phyloP scores from a whole-genome alignment of 179 eudicot species.

The Heliamphora ciliata region DNA sequence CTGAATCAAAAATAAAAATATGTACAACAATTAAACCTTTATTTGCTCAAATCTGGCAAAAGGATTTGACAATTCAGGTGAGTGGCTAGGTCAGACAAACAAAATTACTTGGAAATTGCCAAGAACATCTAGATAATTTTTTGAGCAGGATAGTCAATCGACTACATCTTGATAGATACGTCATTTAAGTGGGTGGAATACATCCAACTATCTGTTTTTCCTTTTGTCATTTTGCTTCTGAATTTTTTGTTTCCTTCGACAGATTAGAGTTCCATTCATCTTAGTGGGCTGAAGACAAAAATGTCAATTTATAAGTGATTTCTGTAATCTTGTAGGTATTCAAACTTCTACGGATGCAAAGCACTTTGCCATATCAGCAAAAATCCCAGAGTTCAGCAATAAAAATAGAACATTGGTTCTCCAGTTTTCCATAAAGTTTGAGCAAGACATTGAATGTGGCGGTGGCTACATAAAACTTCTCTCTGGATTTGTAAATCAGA shows the following conservation, averaged over 20 bases:
- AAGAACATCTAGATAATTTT: neutral
- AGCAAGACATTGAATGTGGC: conserved; percentile 69
- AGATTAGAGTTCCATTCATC: neutral
- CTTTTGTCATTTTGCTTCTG: neutral
- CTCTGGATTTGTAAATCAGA: conserved; percentile 57
- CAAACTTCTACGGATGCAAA: conserved; percentile 55
- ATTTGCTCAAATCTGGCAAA: neutral
- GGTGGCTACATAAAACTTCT: conserved; percentile 68
- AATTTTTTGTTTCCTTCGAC: neutral
- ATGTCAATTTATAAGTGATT: too few species aligned
- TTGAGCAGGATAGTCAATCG: neutral
- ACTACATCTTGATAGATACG: neutral
- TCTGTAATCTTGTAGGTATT: conserved; percentile 37
- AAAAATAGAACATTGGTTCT: conserved; percentile 59
- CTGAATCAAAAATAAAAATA: neutral
- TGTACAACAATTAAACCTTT: neutral
- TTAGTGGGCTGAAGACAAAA: neutral
- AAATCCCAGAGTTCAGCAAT: conserved; percentile 58
- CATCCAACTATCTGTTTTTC: neutral
- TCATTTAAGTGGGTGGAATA: neutral
- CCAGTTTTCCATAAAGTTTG: conserved; percentile 54
- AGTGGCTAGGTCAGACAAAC: neutral
- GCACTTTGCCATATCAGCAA: conserved; percentile 63
- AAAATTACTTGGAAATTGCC: neutral
- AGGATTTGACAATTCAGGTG: neutral